Conservation (phyloP, 2,329 filamentous ascomycete species). For the Fusarium sacchari region DNA sequence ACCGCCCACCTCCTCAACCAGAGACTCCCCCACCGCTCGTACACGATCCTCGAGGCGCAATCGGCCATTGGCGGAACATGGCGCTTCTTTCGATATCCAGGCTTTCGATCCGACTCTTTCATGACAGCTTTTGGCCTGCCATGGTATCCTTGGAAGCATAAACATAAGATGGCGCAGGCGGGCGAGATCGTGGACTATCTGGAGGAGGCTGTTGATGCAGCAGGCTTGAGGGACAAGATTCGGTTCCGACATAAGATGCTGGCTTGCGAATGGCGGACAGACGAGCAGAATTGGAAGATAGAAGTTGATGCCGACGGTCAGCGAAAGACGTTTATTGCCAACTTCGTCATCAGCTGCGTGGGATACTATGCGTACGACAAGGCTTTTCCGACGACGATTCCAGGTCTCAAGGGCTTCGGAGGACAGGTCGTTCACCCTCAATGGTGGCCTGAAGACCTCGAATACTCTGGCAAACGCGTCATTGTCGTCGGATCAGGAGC, state of each 20-base stretch:
- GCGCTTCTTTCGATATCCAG: constrained; percentile 81
- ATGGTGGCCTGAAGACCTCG: constrained; percentile 77
- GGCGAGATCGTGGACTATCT: constrained; percentile 65
- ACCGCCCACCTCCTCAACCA: constrained; percentile 73
- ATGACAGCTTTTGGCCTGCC: constrained; percentile 71
- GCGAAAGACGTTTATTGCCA: constrained; percentile 53
- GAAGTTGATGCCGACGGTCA: constrained; percentile 50
- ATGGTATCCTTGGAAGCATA: constrained; percentile 76
- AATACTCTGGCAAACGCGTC: constrained; percentile 73
- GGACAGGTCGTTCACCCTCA: constrained; percentile 75
- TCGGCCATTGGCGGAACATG: constrained; percentile 78
- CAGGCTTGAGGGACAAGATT: constrained; percentile 65
- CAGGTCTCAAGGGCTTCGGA: constrained; percentile 73
- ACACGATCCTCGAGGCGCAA: constrained; percentile 75
- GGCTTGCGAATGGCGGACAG: constrained; percentile 63
- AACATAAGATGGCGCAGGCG: constrained; percentile 62
- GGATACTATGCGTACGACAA: constrained; percentile 80
- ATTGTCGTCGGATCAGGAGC: constrained; percentile 82
- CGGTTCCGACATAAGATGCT: constrained; percentile 60
- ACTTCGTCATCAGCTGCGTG: constrained; percentile 67
- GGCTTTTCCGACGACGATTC: constrained; percentile 69
- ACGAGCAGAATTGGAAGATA: constrained; percentile 66
- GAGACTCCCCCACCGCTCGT: constrained; percentile 64
- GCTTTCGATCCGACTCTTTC: constrained; percentile 74
- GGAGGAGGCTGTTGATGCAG: constrained; percentile 58